Base-by-base conservation (phyloP, 106 monocot species). In the Dendrobium officinale region DNA sequence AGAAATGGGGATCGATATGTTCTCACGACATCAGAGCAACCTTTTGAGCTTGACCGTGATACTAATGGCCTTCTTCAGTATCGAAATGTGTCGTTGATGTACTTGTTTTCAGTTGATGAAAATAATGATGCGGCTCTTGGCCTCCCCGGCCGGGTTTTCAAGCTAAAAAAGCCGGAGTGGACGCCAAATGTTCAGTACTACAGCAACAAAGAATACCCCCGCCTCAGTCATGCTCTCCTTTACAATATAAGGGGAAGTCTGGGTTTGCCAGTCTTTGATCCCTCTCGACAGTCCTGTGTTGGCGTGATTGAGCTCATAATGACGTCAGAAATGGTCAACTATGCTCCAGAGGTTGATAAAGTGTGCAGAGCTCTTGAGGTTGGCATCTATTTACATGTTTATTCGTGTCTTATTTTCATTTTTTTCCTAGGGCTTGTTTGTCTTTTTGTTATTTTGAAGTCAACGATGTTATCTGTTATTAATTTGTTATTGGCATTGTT, bases 301-400 rank as follows among this genome's bases (percentile, higher is more conserved):
- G 96, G 90, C 54, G 96, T 96, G 45, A 82, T 96, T 45, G 96
- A 96, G 84, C 86, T 96, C 22, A 90, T 96, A 78, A 90, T 93
- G 91, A 93, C 90, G 9, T 90, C 96, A 55, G 82, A 77, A 22
- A 91, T 86, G 90, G 85, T 91, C 44, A 96, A 96, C 77, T 96
- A 96, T 87, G 88, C 91, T 67, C 72, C 81, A 22, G 93, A 96
- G 55, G 91, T 96, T 72, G 88, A 93, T 83, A 96, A 90, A 92
- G 87, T 96, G 43, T 96, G 96, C 85, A 96, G 92, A 81, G 96
- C 93, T 78, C 96, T 96, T 70, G 88, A 96, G 96, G 96, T 96
- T 82, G 24, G 87, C 55, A 48, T 79, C 48, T 75, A 26, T 56
- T 59, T 19, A 78, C 72, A 1, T 61, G 40, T 4, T 15, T 48